Evolutionary conservation across 2,329 filamentous ascomycete species (phyloP), one percentile per base, ranked within the genome.

Genomic region (Lasiodiplodia hormozganensis): DNA sequence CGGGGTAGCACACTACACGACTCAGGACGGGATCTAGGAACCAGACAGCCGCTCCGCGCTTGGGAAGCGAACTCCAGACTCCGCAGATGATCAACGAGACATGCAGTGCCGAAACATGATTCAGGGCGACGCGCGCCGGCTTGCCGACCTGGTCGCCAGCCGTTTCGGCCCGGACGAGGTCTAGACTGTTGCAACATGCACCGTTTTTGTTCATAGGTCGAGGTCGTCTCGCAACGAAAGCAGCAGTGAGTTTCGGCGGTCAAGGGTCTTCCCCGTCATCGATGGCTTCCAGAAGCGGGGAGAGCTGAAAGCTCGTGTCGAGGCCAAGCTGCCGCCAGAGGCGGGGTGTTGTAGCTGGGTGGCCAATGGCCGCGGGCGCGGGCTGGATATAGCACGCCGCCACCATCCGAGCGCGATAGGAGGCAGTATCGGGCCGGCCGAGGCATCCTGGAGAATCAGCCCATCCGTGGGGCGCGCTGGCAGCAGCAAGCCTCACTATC

Each of bases 371-470:
- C 23, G 16, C 21, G 57, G 36, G 60, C 25, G 47, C n/a, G 60
- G 43, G 43, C 60, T 65, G 62, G 25, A 65, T 65, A 34, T 49
- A 40, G 62, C 62, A 52, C 25, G 62, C 52, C 62, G 49, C 36
- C 18, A 54, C 31, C 38, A 53, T 65, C 58, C 40, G 43, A 28
- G 58, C 40, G 28, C 58, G 58, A 62, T 62, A 62, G 58, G 58
- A 62, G 58, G 58, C 58, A 36, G 40, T 36, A 43, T 62, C 58
- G 58, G 58, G 34, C 58, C 58, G 58, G 58, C 40, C 40, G 58
- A 62, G 58, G 40, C 40, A n/a, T 16, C 25, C 23, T 49, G 58
- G 25, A 62, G 38, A 62, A 62, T 62, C 58, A 62, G 58, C 23
- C 40, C 58, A 62, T 62, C 40, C 23, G 58, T 36, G 58, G 57